Conservation (phyloP, 2,329 filamentous ascomycete genomes). For the Aspergillus glaucus region DNA sequence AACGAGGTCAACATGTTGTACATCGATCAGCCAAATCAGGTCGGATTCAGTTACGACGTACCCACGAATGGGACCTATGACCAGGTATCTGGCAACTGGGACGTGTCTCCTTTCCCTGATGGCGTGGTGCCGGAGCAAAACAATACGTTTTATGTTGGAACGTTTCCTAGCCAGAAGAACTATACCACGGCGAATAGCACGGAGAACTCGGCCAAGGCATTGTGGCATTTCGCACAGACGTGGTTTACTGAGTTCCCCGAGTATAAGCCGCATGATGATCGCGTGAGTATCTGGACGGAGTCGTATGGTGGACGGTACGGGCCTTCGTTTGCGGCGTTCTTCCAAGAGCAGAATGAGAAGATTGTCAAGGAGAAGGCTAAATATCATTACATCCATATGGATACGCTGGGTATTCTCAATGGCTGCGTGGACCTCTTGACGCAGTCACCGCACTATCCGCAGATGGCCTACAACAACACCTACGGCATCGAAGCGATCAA, state of each 20-base stretch:
- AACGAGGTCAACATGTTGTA: constrained; percentile 62
- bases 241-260: constrained; percentile 60
- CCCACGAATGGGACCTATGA: constrained; percentile 36
- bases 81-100: constrained; percentile 19
- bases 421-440: constrained; percentile 49
- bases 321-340: constrained; percentile 34
- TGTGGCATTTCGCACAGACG: constrained; percentile 56
- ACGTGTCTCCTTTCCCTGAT: constrained; percentile 20
- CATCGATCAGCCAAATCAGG: constrained; percentile 60
- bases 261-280: constrained; percentile 54
- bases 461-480: constrained; percentile 53
- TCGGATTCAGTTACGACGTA: constrained; percentile 52
- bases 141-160: constrained; percentile 48
- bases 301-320: constrained; percentile 43
- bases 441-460: constrained; percentile 44
- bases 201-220: constrained; percentile 47
- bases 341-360: constrained; percentile 38
- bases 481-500: constrained; percentile 51
- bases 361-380: constrained; percentile 26
- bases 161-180: constrained; percentile 42
- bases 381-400: constrained; percentile 38
- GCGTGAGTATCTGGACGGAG: constrained; percentile 41
- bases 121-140: constrained; percentile 41
- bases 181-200: constrained; percentile 46
- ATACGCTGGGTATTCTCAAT: constrained; percentile 53